Conservation (phyloP, 2,329 filamentous ascomycete species). For the Simplicillium sp. region DNA sequence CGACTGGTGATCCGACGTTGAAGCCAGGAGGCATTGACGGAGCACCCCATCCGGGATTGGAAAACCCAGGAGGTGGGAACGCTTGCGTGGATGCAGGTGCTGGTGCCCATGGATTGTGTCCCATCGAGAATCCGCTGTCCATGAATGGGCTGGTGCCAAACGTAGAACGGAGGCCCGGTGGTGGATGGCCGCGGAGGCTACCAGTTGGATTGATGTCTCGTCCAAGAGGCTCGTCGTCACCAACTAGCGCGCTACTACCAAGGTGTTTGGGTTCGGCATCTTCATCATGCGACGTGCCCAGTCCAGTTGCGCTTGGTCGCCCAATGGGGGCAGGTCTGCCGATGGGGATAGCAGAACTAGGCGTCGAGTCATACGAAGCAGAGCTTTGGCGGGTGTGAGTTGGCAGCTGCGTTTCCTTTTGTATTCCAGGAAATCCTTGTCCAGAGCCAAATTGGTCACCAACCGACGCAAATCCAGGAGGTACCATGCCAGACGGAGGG, state of each 20-base stretch:
- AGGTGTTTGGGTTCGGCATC: slow-evolving; percentile 72
- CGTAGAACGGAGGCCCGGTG: slow-evolving; percentile 35
- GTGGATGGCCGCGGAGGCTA: slow-evolving; percentile 33
- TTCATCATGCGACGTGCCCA: slow-evolving; percentile 42
- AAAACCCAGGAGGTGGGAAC: slow-evolving; percentile 37
- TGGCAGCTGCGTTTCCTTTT: slow-evolving; percentile 24
- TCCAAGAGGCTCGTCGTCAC: slow-evolving; percentile 54
- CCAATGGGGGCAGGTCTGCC: slow-evolving; percentile 80
- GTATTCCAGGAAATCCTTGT: slow-evolving; percentile 18
- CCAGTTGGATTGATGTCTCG: slow-evolving; percentile 16
- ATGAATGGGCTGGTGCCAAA: slow-evolving; percentile 33
- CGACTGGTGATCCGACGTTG: slow-evolving; percentile 19
- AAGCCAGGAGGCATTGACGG: slow-evolving; percentile 23
- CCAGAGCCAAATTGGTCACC: slow-evolving; percentile 20
- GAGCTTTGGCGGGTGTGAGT: slow-evolving; percentile 71
- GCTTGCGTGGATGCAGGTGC: slow-evolving; percentile 22
- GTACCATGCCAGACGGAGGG: slow-evolving; percentile 24
- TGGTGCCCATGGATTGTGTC: slow-evolving; percentile 31
- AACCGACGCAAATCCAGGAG: slow-evolving; percentile 25
- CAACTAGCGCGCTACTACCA: slow-evolving; percentile 81
- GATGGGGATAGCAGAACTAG: slow-evolving; percentile 57
- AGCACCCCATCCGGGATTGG: slow-evolving; percentile 27
- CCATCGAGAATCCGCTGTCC: slow-evolving; percentile 27
- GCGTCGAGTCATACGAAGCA: slow-evolving; percentile 47
- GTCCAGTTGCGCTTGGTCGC: slow-evolving; percentile 65